These are phyloP conservation scores for Pyrenophora tritici-repentis DNA, from an alignment of 2,329 filamentous ascomycete species.

Conservation along the genomic window DNA sequence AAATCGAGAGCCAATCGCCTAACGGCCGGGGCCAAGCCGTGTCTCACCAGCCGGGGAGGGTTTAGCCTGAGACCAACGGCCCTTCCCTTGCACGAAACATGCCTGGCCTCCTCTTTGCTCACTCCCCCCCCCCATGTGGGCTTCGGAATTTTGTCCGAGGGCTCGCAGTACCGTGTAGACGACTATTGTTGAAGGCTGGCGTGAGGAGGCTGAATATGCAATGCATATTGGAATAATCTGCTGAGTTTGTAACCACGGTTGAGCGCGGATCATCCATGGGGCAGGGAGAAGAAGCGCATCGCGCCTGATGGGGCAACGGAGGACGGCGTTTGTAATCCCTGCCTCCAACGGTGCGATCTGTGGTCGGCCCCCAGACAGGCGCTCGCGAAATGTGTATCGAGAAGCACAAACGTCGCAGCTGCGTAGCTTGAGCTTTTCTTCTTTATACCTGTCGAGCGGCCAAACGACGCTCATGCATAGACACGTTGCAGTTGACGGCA, in stretches of 20 bases:
- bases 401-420: constrained; percentile 9
- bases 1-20: constrained; percentile 14
- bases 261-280: constrained; percentile 13
- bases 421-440: constrained; percentile 3
- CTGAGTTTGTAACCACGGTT: constrained; percentile 12
- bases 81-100: constrained; percentile 15
- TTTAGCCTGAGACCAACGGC: constrained; percentile 15
- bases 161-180: not conserved
- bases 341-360: constrained; percentile 15
- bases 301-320: constrained; percentile 18
- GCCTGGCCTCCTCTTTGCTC: constrained; percentile 6
- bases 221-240: not conserved
- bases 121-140: constrained; percentile 6
- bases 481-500: constrained; percentile 18
- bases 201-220: constrained; percentile 1
- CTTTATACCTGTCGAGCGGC: constrained; percentile 7
- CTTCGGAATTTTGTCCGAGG: constrained; percentile 2
- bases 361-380: constrained; percentile 9
- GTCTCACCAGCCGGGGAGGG: constrained; percentile 14
- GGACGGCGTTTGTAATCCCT: constrained; percentile 17
- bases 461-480: constrained; percentile 16
- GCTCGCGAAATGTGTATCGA: constrained; percentile 7
- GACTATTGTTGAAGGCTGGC: not conserved
- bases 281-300: constrained; percentile 7
- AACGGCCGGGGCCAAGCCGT: constrained; percentile 7